Conservation (phyloP, 129 eudicot species). For the Arctium minus region DNA sequence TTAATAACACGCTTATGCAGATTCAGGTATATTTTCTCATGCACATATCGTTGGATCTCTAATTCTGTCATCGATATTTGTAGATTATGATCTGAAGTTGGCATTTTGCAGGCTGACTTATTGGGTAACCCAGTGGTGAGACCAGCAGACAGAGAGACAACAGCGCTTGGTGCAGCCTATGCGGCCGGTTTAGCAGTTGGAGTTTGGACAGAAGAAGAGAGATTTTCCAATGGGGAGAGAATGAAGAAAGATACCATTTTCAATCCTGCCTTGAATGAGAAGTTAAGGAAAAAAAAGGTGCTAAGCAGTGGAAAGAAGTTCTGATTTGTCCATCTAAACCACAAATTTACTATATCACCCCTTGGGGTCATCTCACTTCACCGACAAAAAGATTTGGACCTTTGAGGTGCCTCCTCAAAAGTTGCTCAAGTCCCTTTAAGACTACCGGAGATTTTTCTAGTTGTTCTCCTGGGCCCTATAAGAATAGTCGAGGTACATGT, state of each 20-base stretch:
- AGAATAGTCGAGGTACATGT: too few species aligned
- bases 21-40: slow-evolving; percentile 58
- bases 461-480: too few species aligned
- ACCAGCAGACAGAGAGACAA: background rate
- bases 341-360: background rate
- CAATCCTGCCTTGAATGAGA: too few species aligned
- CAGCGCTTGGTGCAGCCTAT: slow-evolving; percentile 97
- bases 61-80: background rate
- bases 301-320: too few species aligned
- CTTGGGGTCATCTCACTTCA: too few species aligned
- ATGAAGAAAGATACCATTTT: slow-evolving; percentile 43
- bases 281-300: too few species aligned
- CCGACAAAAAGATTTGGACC: too few species aligned
- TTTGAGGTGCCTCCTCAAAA: too few species aligned
- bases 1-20: slow-evolving; percentile 77
- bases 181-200: slow-evolving; percentile 26
- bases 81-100: background rate
- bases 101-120: slow-evolving; percentile 64
- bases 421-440: too few species aligned
- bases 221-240: slow-evolving; percentile 63
- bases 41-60: background rate
- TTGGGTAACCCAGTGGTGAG: slow-evolving; percentile 30
- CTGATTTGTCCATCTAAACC: slow-evolving; percentile 69
- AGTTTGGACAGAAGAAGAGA: slow-evolving; percentile 77
- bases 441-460: background rate